Base-by-base conservation (phyloP, 129 eudicot species). In the Flaveria sonorensis region DNA sequence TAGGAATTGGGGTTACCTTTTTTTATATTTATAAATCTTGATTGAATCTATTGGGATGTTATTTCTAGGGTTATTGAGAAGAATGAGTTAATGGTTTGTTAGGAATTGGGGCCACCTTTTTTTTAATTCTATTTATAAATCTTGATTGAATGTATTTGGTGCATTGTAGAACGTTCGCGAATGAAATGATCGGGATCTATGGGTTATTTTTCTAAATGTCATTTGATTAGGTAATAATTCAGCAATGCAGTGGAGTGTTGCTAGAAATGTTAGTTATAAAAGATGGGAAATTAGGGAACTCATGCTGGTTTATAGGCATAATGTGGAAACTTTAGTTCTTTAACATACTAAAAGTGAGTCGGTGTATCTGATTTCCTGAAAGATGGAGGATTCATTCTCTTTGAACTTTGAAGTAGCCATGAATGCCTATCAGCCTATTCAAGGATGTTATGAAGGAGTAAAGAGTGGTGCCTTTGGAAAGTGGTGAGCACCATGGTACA, bases 141-240 rank as follows among this genome's bases (percentile, higher is more conserved):
- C 46, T 65, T 76, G 73, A 64, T 75, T 76, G 65, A 75, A 48
- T 64, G 40, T 51, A 6, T 65, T 32, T 14, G 52, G 7, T 65
- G 14, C 52, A 55, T 46, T 53, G 40, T 6, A 36, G 40, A 36
- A 36, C 0, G 40, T 36, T 36, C 0, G 40, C 6, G 40, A 36
- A 36, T 36, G 40, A 36, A 36, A 36, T 36, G 7, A 36, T 36
- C 40, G 40, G 7, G 21, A 26, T 23, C 19, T 64, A 30, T 63
- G 73, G 32, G 14, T 16, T 15, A 32, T 68, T 65, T 76, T 76
- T 6, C n/a, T 2, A 5, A 61, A 14, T 61, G 20, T 26, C 39
- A 28, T 24, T 20, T 23, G 13, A 23, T 2, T 59, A 30, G 36
- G 36, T 30, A 30, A 30, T 30, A 0, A 3, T 30, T 30, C 36